Base-by-base conservation (phyloP, 1,284 basidiomycete species). In the Exsudoporus floridanus region DNA sequence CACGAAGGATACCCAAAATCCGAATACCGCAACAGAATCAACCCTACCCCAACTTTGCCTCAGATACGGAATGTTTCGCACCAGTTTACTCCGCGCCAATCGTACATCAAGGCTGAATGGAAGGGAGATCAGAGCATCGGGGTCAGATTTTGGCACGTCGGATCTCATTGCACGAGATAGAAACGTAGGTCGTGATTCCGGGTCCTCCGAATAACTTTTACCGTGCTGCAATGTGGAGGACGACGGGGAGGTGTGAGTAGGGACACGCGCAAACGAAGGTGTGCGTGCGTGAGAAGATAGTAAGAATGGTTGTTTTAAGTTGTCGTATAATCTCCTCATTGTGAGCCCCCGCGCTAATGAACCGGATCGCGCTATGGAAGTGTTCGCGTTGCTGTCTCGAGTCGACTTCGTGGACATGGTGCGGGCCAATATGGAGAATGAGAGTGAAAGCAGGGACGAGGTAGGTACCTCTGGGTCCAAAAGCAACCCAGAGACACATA, bases 1-100 rank as follows among this genome's bases (percentile, higher is more conserved):
- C 1, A 69, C 70, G 65, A 98, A 94, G 5, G 82, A 78, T 49
- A 90, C 79, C 92, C 92, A 95, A 66, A 93, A 95, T 54, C 82
- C 77, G 21, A 86, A 56, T 44, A 98, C 83, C 2, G 96, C 92
- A 33, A 98, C 72, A 57, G 90, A 83, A 69, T 99, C 95, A 52
- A 97, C 88, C 30, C 95, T 81, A 61, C 88, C 92, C 94, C 95
- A 98, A 49, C 90, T 92, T 65, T 98, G 94, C 4, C 96, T 82
- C 5, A 98, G 76, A 67, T 94, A 99, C 0, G 96, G 92, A 4
- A 90, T 72, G 60, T 88, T 88, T 43, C 82, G 75, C 28, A 70
- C 72, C 16, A 81, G 79, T 59, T 82, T 83, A 51, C 77, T 72
- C 49, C 77, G 79, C 0, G 80, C 71, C 38, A 80, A 72, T 19